Evolutionary conservation across 208 protist genomes (phyloP), one percentile per base, ranked within the genome.

Genomic region (Polymyxa betae): DNA sequence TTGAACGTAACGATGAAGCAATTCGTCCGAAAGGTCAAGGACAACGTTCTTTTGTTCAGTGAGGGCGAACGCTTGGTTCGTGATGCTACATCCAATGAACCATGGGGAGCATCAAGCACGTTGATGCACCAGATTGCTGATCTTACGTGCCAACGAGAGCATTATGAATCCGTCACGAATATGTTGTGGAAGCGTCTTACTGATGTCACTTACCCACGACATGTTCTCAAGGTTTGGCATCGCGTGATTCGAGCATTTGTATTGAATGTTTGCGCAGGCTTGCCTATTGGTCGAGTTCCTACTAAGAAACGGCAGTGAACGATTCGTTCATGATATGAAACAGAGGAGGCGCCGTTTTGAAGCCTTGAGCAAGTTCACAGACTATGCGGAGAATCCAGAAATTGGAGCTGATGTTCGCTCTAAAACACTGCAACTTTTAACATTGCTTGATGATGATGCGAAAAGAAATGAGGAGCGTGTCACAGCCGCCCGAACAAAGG

Each of bases 111-210:
- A 43, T 82, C 72, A 20, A 35, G 72, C 72, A 82, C 72, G 16
- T n/a, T 82, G 72, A 82, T 82, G 72, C 72, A 82, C 40, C 72
- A 82, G 72, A 82, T 82, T n/a, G 72, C 72, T n/a, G 72, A 82
- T 43, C 5, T 82, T 5, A 82, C 72, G n/a, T 82, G 35, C 12
- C 72, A 82, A 43, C 72, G 72, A 35, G 72, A 82, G 72, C 72
- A 82, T 35, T 82, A 82, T 43, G 72, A 82, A 45, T 5, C 5
- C 16, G 5, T 5, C 72, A 82, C 35, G 72, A 45, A 35, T n/a
- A 82, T 82, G 72, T 43, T 82, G 35, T 82, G 72, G 72, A 82
- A 82, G n/a, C 72, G 72, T 38, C 35, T 82, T 20, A 82, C 72
- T 35, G 72, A 82, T 43, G 72, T 82, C n/a, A 82, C 72, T 20